These are phyloP conservation scores for Bombardia bombarda DNA, from an alignment of 495 filamentous ascomycete genomes.

Conservation along the genomic window DNA sequence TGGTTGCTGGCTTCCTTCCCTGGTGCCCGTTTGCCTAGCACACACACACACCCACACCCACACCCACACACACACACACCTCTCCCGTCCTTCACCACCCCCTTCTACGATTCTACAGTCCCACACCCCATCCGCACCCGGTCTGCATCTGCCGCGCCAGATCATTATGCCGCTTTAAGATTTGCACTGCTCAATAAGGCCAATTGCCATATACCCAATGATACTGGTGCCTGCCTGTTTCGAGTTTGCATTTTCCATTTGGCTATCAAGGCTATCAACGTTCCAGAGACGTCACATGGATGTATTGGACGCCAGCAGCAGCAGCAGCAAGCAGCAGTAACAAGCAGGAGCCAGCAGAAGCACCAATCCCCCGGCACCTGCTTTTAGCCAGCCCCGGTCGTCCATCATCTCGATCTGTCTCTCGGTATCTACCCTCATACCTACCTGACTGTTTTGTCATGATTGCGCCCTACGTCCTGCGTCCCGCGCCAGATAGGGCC, in stretches of 20 bases:
- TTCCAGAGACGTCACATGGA: no score
- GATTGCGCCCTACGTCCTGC: no score
- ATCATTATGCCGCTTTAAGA: slow-evolving; percentile 16
- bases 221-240: slow-evolving; percentile 6
- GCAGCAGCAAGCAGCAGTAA: background rate
- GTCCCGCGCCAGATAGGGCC: no score
- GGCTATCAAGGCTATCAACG: background rate
- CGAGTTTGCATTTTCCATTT: slow-evolving; percentile 2
- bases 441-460: no score
- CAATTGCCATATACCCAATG: background rate
- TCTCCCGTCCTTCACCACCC: no score
- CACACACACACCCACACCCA: no score
- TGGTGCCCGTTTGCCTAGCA: background rate
- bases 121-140: background rate
- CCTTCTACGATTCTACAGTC: background rate
- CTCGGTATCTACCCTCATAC: no score
- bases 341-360: no score
- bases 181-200: slow-evolving; percentile 11
- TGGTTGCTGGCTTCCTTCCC: background rate
- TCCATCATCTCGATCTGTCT: no score
- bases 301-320: background rate
- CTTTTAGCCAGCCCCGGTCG: no score
- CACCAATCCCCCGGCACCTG: no score
- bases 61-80: no score
- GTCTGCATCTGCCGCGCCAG: slow-evolving; percentile 12